These are phyloP conservation scores for Corchorus olitorius DNA, from an alignment of 345 rosid species.

Conservation along the genomic window DNA sequence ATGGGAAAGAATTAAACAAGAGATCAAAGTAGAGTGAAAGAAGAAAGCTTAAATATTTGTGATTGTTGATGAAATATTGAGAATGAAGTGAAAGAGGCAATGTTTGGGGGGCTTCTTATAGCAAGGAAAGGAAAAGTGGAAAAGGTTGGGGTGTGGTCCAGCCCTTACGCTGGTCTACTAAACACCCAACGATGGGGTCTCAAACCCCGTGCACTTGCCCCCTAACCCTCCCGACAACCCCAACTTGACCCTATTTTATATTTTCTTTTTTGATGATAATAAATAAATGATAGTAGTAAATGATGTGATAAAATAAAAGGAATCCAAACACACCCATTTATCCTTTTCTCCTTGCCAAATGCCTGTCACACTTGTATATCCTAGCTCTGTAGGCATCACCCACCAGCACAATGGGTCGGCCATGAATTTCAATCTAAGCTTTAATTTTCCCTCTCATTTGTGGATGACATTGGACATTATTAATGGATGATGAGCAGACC, in stretches of 20 bases:
- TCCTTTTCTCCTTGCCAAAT: slow-evolving; percentile 28
- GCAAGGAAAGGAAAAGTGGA: neutral
- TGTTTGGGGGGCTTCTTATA: slow-evolving; percentile 40
- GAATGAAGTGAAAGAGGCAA: slow-evolving; percentile 27
- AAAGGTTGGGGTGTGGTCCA: slow-evolving; percentile 33
- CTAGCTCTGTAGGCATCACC: slow-evolving; percentile 36
- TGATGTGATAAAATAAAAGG: too few relatives aligned
- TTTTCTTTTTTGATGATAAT: neutral
- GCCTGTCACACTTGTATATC: slow-evolving; percentile 35
- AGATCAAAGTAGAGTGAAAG: too few relatives aligned
- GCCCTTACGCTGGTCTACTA: slow-evolving; percentile 48
- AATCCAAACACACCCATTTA: slow-evolving; percentile 1
- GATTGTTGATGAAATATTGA: neutral
- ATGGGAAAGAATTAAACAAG: neutral
- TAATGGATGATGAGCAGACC: slow-evolving; percentile 7
- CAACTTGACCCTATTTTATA: slow-evolving; percentile 12
- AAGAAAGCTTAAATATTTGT: neutral
- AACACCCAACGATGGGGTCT: slow-evolving; percentile 71
- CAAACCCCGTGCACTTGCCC: slow-evolving; percentile 68
- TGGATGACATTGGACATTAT: slow-evolving; percentile 23
- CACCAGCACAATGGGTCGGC: slow-evolving; percentile 50
- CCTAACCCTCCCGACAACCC: slow-evolving; percentile 56
- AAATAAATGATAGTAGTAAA: too few relatives aligned
- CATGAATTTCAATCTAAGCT: slow-evolving; percentile 29
- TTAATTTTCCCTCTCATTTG: slow-evolving; percentile 18